Evolutionary conservation across 1,139 yeast genomes (phyloP).

Genomic region (Pichia cactophila): DNA sequence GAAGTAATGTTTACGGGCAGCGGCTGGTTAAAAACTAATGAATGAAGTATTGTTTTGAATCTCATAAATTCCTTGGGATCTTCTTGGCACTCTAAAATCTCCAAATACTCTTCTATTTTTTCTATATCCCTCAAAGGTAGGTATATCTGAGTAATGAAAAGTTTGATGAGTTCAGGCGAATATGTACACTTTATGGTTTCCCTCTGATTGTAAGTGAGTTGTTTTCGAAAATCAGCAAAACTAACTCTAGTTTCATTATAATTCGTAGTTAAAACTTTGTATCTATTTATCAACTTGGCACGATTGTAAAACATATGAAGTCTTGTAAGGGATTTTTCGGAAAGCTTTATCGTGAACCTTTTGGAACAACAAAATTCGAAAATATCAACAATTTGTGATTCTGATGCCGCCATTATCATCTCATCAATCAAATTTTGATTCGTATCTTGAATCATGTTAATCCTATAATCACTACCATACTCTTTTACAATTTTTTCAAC

Average conservation of each 20-base stretch:
- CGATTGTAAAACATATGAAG: not conserved
- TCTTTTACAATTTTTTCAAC: not conserved
- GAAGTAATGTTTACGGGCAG: not conserved
- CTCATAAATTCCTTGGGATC: not conserved
- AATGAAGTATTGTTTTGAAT: not conserved
- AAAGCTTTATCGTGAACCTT: not conserved
- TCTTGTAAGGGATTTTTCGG: not conserved
- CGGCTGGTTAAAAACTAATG: not conserved
- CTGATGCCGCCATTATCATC: not conserved
- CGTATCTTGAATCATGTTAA: not conserved
- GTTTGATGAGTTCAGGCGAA: slow-evolving; percentile 1
- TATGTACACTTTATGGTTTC: not conserved
- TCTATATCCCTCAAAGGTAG: slow-evolving; percentile 1
- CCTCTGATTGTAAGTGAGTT: not conserved
- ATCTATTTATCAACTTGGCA: not conserved
- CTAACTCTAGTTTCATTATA: too few species aligned
- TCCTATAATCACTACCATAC: not conserved
- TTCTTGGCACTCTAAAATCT: not conserved
- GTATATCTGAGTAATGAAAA: slow-evolving; percentile 3
- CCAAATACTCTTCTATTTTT: slow-evolving; percentile 6
- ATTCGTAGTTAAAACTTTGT: not conserved
- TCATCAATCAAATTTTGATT: not conserved
- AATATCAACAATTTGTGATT: slow-evolving; percentile 2
- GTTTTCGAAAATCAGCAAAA: not conserved
- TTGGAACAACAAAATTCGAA: not conserved